phyloP scores from a whole-genome alignment of 2,329 filamentous ascomycete species.

The Podosphaera xanthii region DNA sequence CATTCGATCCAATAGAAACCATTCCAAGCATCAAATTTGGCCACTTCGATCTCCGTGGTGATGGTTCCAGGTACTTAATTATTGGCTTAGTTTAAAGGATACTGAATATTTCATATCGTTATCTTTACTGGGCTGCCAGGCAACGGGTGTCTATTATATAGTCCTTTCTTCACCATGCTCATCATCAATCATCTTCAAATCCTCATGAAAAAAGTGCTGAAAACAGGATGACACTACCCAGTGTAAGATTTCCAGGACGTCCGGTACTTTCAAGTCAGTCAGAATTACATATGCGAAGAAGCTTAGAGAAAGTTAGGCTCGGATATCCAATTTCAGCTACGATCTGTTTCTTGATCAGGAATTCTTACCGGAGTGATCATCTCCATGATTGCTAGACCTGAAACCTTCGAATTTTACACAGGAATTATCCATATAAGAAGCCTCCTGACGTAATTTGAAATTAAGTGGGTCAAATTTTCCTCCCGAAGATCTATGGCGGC shows the following conservation, averaged over 20 bases:
- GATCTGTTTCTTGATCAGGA: neutral
- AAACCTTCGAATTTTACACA: neutral
- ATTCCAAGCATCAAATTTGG: neutral
- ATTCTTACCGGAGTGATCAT: neutral
- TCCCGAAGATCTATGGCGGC: neutral
- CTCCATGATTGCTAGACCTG: neutral
- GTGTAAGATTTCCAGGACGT: neutral
- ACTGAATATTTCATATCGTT: neutral
- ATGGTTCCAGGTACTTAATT: neutral
- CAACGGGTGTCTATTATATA: neutral
- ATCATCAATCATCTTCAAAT: neutral
- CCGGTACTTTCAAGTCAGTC: neutral
- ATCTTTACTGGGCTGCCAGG: neutral
- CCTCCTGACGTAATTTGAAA: neutral
- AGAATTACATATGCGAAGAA: neutral
- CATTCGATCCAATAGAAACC: neutral
- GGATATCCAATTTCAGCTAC: neutral
- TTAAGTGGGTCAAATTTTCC: neutral
- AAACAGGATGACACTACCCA: neutral
- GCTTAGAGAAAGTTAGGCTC: neutral
- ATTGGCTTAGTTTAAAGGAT: neutral
- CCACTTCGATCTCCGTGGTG: neutral
- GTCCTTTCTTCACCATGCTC: neutral
- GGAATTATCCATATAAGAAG: neutral
- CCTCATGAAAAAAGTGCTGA: neutral